These are phyloP conservation scores for Leccinum subgranulosum DNA, from an alignment of 768 basidiomycete genomes.

Conservation along the genomic window DNA sequence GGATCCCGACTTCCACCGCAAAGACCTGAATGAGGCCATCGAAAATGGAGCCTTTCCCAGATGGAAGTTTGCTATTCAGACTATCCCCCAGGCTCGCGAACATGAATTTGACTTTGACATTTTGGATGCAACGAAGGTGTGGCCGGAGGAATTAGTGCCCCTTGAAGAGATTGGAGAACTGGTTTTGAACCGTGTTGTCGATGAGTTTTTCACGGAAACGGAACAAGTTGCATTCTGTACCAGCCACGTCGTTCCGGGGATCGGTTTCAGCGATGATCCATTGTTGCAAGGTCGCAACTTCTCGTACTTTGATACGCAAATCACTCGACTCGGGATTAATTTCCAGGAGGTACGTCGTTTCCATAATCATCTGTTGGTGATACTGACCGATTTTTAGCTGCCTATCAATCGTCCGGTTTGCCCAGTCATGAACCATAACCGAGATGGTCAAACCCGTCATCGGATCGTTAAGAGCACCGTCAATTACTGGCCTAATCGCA, in stretches of 20 bases:
- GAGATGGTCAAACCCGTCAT: conserved; percentile 58
- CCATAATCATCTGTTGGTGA: background rate
- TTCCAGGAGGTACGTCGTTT: conserved; percentile 55
- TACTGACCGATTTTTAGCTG: conserved; percentile 37
- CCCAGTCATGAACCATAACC: conserved; percentile 67
- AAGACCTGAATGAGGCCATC: conserved; percentile 85
- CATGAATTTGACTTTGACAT: conserved; percentile 87
- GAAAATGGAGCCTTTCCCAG: conserved; percentile 64
- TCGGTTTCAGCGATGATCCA: conserved; percentile 74
- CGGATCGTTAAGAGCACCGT: conserved; percentile 54
- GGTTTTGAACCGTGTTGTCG: conserved; percentile 56
- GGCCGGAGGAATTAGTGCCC: conserved; percentile 80
- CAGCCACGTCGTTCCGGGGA: conserved; percentile 52
- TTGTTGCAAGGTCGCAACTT: conserved; percentile 84
- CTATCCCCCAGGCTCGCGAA: conserved; percentile 65
- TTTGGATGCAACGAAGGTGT: conserved; percentile 82
- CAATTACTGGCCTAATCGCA: conserved; percentile 87
- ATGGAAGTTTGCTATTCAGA: conserved; percentile 71
- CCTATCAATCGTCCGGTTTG: conserved; percentile 83
- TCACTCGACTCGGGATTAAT: conserved; percentile 77
- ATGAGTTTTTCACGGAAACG: conserved; percentile 82
- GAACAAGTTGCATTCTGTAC: conserved; percentile 93
- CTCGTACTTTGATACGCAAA: conserved; percentile 84
- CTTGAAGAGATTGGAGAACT: conserved; percentile 76
- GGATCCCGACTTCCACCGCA: conserved; percentile 89